Base-by-base conservation (phyloP, 2,329 filamentous ascomycete genomes). In the Aurifilum marmelostoma region DNA sequence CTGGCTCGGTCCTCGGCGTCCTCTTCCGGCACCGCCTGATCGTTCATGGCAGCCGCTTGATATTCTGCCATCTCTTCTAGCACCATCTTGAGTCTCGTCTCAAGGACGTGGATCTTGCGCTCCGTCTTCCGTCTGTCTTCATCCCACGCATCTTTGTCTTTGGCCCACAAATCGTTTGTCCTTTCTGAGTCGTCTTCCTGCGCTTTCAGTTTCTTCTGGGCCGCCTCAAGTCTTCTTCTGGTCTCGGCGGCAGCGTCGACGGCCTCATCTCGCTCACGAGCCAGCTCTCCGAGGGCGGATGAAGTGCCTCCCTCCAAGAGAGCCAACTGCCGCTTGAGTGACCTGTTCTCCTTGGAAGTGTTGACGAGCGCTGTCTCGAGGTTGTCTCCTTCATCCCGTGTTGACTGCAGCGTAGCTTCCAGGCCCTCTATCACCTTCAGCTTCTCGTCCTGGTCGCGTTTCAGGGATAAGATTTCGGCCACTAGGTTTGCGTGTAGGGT, bases 401-500 rank as follows among this genome's bases (percentile, higher is more conserved):
- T 85, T 1, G 87, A 82, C 71, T 97, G 89, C 43, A 99, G 82
- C 34, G 86, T 89, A 1, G 85, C 83, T 80, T 99, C 96, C 21
- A 99, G 84, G 66, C 87, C 89, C 77, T 97, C 94, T 67, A 99
- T 97, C 66, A 93, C 87, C 74, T 89, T 92, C 59, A 91, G 87
- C 80, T 97, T 97, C 56, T 92, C 93, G 76, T 99, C 96, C 71
- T 98, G 88, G 73, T 99, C 96, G 69, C 96, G 87, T 29, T 94
- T 89, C 63, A 99, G 82, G 2, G 90, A 89, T 52, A 99, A 83
- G 72, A 99, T 99, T 79, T 99, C 96, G 0, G 95, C 95, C 0
- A 99, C 95, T 8, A 99, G 83, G 63, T 93, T 97, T 11, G 96
- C 96, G 78, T 98, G 96, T 14, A 99, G 82, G 0, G 94, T 98